These are phyloP conservation scores for Erysimum cheiranthoides DNA, from an alignment of 345 rosid genomes.

Conservation along the genomic window DNA sequence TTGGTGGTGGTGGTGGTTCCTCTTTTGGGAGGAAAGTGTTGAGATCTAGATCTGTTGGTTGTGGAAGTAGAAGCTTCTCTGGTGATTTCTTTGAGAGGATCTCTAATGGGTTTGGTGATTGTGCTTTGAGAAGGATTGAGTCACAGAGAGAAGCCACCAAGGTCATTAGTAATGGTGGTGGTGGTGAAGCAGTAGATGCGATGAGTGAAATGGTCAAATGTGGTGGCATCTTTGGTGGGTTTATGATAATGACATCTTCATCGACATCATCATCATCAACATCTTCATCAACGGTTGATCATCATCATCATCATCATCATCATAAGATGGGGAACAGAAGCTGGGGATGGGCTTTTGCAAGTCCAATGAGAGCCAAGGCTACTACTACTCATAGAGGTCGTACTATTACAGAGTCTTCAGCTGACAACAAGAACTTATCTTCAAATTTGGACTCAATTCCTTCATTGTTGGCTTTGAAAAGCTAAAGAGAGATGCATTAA, in stretches of 20 bases:
- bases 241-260: constrained; percentile 70
- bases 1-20: constrained; percentile 47
- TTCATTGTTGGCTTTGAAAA: constrained; percentile 70
- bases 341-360: constrained; percentile 96
- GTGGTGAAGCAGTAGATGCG: constrained; percentile 33
- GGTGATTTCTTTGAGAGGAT: constrained; percentile 97
- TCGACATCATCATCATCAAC: constrained; percentile 62
- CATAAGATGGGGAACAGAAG: constrained; percentile 50
- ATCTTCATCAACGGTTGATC: constrained; percentile 53
- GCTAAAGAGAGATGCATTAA: constrained; percentile 38
- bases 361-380: constrained; percentile 88
- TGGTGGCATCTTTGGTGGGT: constrained; percentile 98
- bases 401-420: constrained; percentile 36
- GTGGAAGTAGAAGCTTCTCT: constrained; percentile 98
- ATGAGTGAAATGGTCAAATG: constrained; percentile 86
- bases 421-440: constrained; percentile 41
- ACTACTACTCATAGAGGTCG: constrained; percentile 43
- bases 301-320: constrained; percentile 48
- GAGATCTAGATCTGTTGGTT: constrained; percentile 98
- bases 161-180: constrained; percentile 40
- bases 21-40: constrained; percentile 90
- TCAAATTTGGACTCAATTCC: constrained; percentile 71
- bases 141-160: constrained; percentile 79
- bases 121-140: constrained; percentile 93
- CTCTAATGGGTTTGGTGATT: constrained; percentile 96